Evolutionary conservation across 2,329 filamentous ascomycete species (phyloP).

Genomic region (Epicoccum sorghinum): DNA sequence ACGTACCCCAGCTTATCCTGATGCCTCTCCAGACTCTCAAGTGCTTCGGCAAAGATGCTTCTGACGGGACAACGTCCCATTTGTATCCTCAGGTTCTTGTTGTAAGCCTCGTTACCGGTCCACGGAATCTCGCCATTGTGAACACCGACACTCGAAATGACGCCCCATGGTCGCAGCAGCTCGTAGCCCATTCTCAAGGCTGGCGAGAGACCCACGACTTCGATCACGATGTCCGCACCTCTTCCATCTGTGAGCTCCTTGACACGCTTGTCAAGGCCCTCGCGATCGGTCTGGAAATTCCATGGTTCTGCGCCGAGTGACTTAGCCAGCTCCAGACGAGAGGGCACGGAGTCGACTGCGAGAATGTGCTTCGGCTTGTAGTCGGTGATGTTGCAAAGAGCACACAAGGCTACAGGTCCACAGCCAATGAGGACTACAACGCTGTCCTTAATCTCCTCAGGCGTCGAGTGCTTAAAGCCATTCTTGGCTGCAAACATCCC

Average conservation of each 20-base stretch:
- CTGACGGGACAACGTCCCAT: slow-evolving; percentile 59
- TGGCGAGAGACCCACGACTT: slow-evolving; percentile 56
- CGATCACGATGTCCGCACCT: slow-evolving; percentile 82
- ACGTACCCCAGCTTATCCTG: slow-evolving; percentile 56
- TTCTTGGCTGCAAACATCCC: slow-evolving; percentile 84
- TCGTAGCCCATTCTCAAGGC: slow-evolving; percentile 57
- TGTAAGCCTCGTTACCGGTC: slow-evolving; percentile 56
- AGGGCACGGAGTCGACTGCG: slow-evolving; percentile 78
- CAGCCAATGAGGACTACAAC: slow-evolving; percentile 84
- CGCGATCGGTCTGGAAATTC: slow-evolving; percentile 73
- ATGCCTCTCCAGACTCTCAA: slow-evolving; percentile 54
- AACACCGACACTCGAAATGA: slow-evolving; percentile 56
- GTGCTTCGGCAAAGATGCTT: slow-evolving; percentile 56
- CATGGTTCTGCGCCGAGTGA: slow-evolving; percentile 80
- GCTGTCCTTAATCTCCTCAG: slow-evolving; percentile 65
- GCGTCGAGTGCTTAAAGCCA: slow-evolving; percentile 69
- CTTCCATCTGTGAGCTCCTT: slow-evolving; percentile 77
- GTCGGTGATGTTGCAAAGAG: slow-evolving; percentile 77
- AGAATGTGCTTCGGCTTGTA: slow-evolving; percentile 77
- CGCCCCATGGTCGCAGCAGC: slow-evolving; percentile 56
- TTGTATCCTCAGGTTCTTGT: slow-evolving; percentile 57
- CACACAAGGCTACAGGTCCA: slow-evolving; percentile 80
- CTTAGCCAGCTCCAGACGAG: slow-evolving; percentile 74
- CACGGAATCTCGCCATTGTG: slow-evolving; percentile 57
- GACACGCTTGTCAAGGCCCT: slow-evolving; percentile 70